Conservation (phyloP, 257 asterid species). For the Solanum commersonii region DNA sequence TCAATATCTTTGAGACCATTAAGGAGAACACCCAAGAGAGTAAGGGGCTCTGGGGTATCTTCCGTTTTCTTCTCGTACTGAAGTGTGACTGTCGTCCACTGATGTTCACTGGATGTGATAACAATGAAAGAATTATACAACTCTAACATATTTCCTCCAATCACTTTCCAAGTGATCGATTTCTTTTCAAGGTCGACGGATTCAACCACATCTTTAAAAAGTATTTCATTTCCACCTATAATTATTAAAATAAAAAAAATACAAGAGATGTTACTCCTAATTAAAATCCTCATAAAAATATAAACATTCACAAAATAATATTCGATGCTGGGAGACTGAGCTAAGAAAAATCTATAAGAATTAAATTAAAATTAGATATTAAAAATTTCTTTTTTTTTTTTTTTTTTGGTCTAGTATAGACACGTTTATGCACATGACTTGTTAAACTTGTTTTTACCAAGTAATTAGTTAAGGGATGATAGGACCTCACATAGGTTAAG, state of each 20-base stretch:
- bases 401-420: no score
- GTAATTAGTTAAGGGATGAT: no score
- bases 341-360: no score
- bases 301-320: neutral
- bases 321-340: no score
- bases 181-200: neutral
- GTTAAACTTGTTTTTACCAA: no score
- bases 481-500: no score
- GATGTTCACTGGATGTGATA: neutral
- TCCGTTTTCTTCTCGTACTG: conserved; percentile 11
- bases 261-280: neutral
- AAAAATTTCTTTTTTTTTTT: no score
- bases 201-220: neutral
- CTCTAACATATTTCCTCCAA: neutral
- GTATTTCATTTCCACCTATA: neutral
- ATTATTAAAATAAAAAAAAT: neutral
- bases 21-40: neutral
- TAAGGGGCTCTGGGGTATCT: neutral
- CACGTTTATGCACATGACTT: no score
- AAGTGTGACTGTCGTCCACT: neutral
- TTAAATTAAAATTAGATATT: no score
- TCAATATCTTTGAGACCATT: neutral
- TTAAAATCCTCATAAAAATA: neutral
- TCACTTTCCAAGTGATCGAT: neutral
- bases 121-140: neutral